Conservation (phyloP, 257 asterid species). For the Penstemon eatonii region DNA sequence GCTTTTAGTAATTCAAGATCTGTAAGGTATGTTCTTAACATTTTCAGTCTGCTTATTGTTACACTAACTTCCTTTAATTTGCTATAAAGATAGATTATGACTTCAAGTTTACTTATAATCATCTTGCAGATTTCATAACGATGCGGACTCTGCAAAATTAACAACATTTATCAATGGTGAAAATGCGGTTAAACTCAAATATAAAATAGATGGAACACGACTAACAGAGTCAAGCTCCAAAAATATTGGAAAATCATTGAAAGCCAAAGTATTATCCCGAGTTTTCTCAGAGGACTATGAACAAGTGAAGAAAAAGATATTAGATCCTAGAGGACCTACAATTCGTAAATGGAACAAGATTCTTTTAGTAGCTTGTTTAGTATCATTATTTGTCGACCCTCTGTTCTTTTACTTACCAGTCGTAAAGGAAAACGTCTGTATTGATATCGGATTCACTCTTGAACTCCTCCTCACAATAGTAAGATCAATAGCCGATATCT, state of each 20-base stretch:
- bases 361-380: slow-evolving; percentile 77
- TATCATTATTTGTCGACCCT: slow-evolving; percentile 91
- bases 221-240: slow-evolving; percentile 37
- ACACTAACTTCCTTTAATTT: neutral
- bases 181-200: slow-evolving; percentile 52
- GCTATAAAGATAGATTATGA: neutral
- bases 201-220: slow-evolving; percentile 50
- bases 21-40: slow-evolving; percentile 52
- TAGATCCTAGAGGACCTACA: slow-evolving; percentile 85
- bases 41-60: slow-evolving; percentile 10
- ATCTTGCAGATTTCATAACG: slow-evolving; percentile 65
- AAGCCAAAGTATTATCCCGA: slow-evolving; percentile 74
- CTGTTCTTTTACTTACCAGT: slow-evolving; percentile 81
- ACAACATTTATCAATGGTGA: slow-evolving; percentile 46
- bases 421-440: slow-evolving; percentile 56
- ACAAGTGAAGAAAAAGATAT: slow-evolving; percentile 63
- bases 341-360: slow-evolving; percentile 89
- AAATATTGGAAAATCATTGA: slow-evolving; percentile 47
- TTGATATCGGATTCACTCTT: slow-evolving; percentile 62
- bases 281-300: slow-evolving; percentile 95
- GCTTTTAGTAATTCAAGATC: slow-evolving; percentile 67
- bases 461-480: slow-evolving; percentile 64
- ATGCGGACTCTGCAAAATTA: slow-evolving; percentile 45
- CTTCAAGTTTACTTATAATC: neutral
- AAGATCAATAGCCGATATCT: slow-evolving; percentile 74